Evolutionary conservation across 352 stramenopile species (phyloP), one percentile per base, ranked within the genome.

Genomic region (Pythium volutum): DNA sequence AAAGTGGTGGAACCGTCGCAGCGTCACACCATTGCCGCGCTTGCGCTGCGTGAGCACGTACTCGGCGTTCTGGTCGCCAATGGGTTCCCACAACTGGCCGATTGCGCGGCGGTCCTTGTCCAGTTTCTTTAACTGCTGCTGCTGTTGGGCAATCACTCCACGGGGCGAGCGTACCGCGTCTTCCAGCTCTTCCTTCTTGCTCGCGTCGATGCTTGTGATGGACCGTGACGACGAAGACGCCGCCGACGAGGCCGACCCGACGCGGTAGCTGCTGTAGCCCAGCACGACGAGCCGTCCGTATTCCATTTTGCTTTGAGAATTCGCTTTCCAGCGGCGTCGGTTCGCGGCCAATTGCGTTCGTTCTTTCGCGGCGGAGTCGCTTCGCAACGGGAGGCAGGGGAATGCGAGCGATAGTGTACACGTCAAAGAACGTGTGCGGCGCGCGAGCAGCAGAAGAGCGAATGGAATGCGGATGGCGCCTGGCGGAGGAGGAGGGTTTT

Each of bases 261-360:
- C 78, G 55, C 78, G 79, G 73, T 93, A 93, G 79, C 79, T 89
- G 72, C 81, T 93, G 67, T 93, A 93, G 61, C 84, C 84, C 16
- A 93, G 70, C 67, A 93, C 84, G 6, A 93, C 81, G 42, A 93
- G 75, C n/a, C 82, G 79, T 38, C 84, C 84, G 68, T 93, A 93
- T 67, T 91, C 81, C 76, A 91, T 88, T 2, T 18, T 47, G 4
- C 3, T 25, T 46, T 12, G 18, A 5, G 14, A 8, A 27, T 55
- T 9, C 26, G 27, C 12, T 3, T 29, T 25, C 20, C 31, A 25
- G 29, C 10, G 33, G 34, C 41, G 59, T 23, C 50, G 47, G 36
- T 58, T 64, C 22, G 38, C 25, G 9, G 26, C 12, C 11, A n/a
- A 58, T 39, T 36, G 15, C 20, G 15, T 12, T 52, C 36, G 48